phyloP scores from a whole-genome alignment of 768 basidiomycete genomes.

The Russula sp. region DNA sequence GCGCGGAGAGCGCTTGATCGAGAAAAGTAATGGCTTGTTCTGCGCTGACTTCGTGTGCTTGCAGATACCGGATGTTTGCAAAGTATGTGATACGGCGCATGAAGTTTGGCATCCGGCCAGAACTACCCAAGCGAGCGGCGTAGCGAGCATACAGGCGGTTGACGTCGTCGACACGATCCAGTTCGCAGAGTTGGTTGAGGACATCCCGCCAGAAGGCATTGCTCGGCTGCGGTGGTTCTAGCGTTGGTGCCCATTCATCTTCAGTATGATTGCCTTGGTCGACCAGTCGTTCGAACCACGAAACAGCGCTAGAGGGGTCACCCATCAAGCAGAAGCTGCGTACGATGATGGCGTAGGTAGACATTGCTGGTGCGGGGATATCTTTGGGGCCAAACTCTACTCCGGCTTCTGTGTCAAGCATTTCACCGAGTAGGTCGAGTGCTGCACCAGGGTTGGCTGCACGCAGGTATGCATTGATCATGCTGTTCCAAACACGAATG shows the following conservation, averaged over 20 bases:
- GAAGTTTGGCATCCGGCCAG: constrained; percentile 8
- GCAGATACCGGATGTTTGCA: constrained; percentile 34
- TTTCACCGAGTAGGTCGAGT: constrained; percentile 56
- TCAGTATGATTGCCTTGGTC: constrained; percentile 31
- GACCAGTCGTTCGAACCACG: constrained; percentile 67
- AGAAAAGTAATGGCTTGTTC: constrained; percentile 18
- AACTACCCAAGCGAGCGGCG: constrained; percentile 30
- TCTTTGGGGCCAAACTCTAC: constrained; percentile 32
- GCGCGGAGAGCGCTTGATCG: constrained; percentile 24
- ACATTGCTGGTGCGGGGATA: constrained; percentile 49
- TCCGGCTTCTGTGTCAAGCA: constrained; percentile 46
- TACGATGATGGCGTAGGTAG: constrained; percentile 60
- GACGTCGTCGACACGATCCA: constrained; percentile 45
- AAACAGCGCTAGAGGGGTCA: constrained; percentile 55
- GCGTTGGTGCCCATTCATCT: constrained; percentile 38
- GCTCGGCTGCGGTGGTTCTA: constrained; percentile 45
- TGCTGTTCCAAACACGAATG: constrained; percentile 59
- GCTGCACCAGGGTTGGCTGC: constrained; percentile 56
- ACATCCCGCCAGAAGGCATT: constrained; percentile 49
- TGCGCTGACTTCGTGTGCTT: constrained; percentile 6
- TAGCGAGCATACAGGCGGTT: constrained; percentile 46
- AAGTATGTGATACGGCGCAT: constrained; percentile 39
- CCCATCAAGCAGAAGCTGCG: constrained; percentile 53
- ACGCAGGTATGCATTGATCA: constrained; percentile 69
- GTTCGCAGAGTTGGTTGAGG: constrained; percentile 45